Conservation (phyloP, 2,329 filamentous ascomycete species). For the Daldinia sp. region DNA sequence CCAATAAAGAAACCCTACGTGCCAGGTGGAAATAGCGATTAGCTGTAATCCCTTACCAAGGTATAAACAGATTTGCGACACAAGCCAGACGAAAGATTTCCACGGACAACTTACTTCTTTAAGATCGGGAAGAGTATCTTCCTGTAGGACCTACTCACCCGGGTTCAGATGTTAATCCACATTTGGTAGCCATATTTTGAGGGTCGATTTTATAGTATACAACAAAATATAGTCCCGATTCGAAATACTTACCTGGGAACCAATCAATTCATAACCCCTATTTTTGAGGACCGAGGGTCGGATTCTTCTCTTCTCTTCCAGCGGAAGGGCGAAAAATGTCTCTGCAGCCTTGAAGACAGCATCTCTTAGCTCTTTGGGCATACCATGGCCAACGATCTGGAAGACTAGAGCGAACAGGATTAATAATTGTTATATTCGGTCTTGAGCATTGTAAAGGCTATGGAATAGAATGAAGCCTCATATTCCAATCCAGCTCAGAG, state of each 20-base stretch:
- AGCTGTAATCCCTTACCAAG: neutral
- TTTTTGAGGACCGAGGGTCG: slow-evolving; percentile 51
- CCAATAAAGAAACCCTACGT: slow-evolving; percentile 38
- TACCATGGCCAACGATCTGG: slow-evolving; percentile 58
- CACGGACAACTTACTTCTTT: slow-evolving; percentile 11
- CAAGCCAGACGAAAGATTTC: neutral
- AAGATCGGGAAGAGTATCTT: slow-evolving; percentile 49
- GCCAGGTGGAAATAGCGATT: neutral
- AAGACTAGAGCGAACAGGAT: slow-evolving; percentile 49
- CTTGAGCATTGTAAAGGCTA: neutral
- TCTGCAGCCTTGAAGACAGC: slow-evolving; percentile 52
- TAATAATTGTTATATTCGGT: neutral
- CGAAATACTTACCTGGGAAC: slow-evolving; percentile 44
- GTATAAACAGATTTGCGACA: too few relatives aligned
- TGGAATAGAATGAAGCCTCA: neutral
- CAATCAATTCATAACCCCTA: slow-evolving; percentile 59
- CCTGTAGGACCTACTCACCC: slow-evolving; percentile 51
- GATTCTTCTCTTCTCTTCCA: slow-evolving; percentile 55
- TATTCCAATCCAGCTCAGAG: neutral
- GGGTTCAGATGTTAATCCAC: neutral
- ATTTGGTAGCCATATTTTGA: neutral
- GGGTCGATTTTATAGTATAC: too few relatives aligned
- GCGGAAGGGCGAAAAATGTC: slow-evolving; percentile 58
- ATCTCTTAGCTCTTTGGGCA: slow-evolving; percentile 52
- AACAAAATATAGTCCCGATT: neutral